Evolutionary conservation across 192 early-diverging fungal genomes (phyloP).

Genomic region (Coemansia aciculifera): DNA sequence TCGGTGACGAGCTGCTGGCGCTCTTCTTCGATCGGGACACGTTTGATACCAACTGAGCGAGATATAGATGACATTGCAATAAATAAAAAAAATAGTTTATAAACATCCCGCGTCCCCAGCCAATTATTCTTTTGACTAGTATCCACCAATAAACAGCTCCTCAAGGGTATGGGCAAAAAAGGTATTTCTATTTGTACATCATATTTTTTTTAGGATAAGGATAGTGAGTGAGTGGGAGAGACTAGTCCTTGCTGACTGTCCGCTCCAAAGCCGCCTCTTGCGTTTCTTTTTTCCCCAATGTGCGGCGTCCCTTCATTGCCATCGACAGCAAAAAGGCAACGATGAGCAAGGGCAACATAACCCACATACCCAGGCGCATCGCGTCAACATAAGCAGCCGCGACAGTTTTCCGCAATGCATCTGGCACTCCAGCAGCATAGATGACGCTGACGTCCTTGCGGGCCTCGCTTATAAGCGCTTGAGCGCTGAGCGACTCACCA

Average conservation of each 20-base stretch:
- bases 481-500: constrained; percentile 32
- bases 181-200: neutral
- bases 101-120: no score
- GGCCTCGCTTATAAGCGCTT: constrained; percentile 55
- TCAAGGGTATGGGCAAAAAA: neutral
- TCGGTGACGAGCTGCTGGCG: constrained; percentile 36
- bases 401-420: constrained; percentile 35
- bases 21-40: constrained; percentile 37
- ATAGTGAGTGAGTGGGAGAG: neutral
- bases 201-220: neutral
- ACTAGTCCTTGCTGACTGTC: neutral
- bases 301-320: constrained; percentile 29
- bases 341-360: constrained; percentile 55
- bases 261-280: neutral
- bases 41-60: constrained; percentile 12
- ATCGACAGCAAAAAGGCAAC: constrained; percentile 55
- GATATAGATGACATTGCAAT: neutral
- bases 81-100: neutral
- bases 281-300: neutral
- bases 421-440: constrained; percentile 36
- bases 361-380: constrained; percentile 54
- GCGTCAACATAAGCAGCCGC: constrained; percentile 57
- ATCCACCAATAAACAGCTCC: neutral
- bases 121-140: neutral
- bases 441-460: constrained; percentile 51